Conservation (phyloP, 495 filamentous ascomycete genomes). For the Tricharina praecox region DNA sequence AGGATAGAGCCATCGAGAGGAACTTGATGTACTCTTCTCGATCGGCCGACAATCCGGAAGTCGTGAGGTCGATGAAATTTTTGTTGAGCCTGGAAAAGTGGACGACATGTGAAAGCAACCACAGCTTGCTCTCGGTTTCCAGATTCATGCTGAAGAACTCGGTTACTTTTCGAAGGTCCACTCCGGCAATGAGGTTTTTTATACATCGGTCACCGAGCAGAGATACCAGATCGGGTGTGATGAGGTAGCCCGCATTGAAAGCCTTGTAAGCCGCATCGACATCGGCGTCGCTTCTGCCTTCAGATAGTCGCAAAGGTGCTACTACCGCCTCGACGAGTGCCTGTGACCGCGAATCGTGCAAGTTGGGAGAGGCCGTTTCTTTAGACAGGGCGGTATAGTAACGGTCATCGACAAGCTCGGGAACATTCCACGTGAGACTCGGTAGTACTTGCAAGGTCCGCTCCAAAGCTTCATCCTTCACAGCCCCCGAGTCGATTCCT, state of each 20-base stretch:
- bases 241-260: slow-evolving; percentile 40
- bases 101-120: slow-evolving; percentile 70
- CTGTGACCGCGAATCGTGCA: slow-evolving; percentile 13
- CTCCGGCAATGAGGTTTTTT: slow-evolving; percentile 26
- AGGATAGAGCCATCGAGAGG: slow-evolving; percentile 45
- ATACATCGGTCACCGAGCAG: slow-evolving; percentile 30
- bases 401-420: slow-evolving; percentile 24
- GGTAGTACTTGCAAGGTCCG: slow-evolving; percentile 9
- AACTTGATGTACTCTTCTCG: slow-evolving; percentile 44
- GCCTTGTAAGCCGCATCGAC: slow-evolving; percentile 35
- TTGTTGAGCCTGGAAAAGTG: slow-evolving; percentile 43
- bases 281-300: slow-evolving; percentile 31
- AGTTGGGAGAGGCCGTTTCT: slow-evolving; percentile 15
- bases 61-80: slow-evolving; percentile 22
- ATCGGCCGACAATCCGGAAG: not conserved
- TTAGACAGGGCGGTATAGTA: slow-evolving; percentile 24
- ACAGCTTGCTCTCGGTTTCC: slow-evolving; percentile 32
- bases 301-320: slow-evolving; percentile 35
- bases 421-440: slow-evolving; percentile 7
- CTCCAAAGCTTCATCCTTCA: slow-evolving; percentile 2
- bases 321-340: slow-evolving; percentile 29
- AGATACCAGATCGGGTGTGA: slow-evolving; percentile 32
- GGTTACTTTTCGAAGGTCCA: not conserved
- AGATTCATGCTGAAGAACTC: not conserved
- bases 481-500: slow-evolving; percentile 6